phyloP scores from a whole-genome alignment of 805 yeast species.

The Metschnikowia hibisci region DNA sequence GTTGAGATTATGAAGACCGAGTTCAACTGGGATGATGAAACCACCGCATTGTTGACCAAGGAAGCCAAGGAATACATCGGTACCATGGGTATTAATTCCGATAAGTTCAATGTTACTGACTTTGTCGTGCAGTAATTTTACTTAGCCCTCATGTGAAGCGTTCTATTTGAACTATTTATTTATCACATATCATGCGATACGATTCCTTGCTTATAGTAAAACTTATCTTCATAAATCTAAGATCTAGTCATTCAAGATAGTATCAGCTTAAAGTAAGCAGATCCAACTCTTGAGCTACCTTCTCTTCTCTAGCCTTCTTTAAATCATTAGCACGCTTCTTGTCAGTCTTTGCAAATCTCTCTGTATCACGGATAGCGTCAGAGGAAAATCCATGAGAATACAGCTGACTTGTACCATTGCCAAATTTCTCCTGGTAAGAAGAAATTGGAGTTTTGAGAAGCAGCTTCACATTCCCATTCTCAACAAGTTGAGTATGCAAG shows the following conservation, averaged over 20 bases:
- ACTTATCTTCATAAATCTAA: not conserved
- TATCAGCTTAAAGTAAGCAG: not conserved
- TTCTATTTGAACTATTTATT: conserved; percentile 3
- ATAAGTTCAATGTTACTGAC: conserved; percentile 20
- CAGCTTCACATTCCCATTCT: conserved; percentile 32
- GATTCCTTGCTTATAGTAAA: conserved; percentile 4
- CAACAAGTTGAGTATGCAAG: conserved; percentile 45
- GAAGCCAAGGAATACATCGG: conserved; percentile 57
- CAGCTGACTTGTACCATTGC: conserved; percentile 4
- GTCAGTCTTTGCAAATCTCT: conserved; percentile 20
- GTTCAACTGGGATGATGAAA: conserved; percentile 63
- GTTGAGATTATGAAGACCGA: conserved; percentile 81
- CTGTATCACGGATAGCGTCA: conserved; percentile 15
- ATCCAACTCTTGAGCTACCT: conserved; percentile 30
- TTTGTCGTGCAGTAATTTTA: conserved; percentile 15
- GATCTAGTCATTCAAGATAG: conserved; percentile 6
- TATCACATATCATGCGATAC: conserved; percentile 4
- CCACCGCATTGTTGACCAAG: conserved; percentile 49
- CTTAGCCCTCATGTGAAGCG: conserved; percentile 1
- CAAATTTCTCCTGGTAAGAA: conserved; percentile 16
- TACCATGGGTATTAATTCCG: conserved; percentile 50
- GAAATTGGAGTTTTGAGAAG: conserved; percentile 34
- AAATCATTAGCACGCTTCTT: conserved; percentile 34
- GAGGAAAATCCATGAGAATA: conserved; percentile 10
- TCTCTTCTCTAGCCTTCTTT: conserved; percentile 36